Conservation (phyloP, 2,329 filamentous ascomycete genomes). For the Pseudogymnoascus sp. region DNA sequence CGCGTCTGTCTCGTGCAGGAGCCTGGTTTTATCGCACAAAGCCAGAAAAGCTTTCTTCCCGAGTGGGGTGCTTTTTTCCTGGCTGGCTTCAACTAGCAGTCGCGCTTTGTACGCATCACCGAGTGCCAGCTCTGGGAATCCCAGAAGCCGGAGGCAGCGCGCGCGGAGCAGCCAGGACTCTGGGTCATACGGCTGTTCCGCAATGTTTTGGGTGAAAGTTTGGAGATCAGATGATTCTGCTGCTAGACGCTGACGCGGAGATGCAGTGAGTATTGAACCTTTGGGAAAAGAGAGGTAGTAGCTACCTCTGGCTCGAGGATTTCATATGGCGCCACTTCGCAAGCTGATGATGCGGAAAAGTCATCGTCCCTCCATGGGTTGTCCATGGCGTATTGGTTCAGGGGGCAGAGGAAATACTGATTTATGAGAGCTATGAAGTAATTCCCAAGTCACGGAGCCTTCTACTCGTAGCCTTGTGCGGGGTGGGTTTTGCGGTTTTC, state of each 20-base stretch:
- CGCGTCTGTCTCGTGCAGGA: constrained; percentile 22
- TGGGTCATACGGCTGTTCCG: constrained; percentile 22
- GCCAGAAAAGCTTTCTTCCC: constrained; percentile 25
- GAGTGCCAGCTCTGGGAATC: constrained; percentile 27
- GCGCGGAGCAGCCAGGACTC: constrained; percentile 24
- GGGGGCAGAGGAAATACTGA: neutral
- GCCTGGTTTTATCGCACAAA: constrained; percentile 21
- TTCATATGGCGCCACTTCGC: constrained; percentile 19
- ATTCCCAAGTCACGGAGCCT: neutral
- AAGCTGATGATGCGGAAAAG: constrained; percentile 21
- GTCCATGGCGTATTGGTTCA: constrained; percentile 16
- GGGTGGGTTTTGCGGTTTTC: neutral
- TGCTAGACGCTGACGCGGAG: constrained; percentile 17
- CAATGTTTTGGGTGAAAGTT: constrained; percentile 18
- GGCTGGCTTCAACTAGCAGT: constrained; percentile 25
- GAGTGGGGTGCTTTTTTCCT: constrained; percentile 17
- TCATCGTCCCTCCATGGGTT: constrained; percentile 18
- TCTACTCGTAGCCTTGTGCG: constrained; percentile 4
- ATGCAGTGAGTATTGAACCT: constrained; percentile 11
- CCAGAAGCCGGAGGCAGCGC: constrained; percentile 22
- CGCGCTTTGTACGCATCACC: constrained; percentile 28
- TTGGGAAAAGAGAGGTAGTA: constrained; percentile 8
- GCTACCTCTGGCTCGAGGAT: constrained; percentile 20
- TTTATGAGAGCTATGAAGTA: constrained; percentile 2
- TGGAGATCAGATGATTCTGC: constrained; percentile 18